A percentile compares a stretch with the other conserved stretches of the same genome.
Evolutionary conservation across 1,284 basidiomycete genomes (phyloP).

Genomic region (Taiwanofungus camphoratus): DNA sequence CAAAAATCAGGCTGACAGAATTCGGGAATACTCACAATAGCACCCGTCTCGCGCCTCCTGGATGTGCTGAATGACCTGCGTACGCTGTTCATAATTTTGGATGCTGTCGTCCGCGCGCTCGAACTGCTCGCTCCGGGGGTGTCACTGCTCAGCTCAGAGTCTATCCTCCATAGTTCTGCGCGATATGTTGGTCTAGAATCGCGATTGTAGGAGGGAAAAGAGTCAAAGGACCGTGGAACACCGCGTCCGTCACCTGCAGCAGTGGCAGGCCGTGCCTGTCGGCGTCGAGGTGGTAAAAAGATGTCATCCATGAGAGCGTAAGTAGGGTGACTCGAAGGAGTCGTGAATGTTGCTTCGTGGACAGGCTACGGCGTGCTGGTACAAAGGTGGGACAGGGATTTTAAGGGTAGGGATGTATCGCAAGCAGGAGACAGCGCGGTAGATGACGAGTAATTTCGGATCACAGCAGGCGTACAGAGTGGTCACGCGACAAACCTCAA

Average conservation of each 20-base stretch:
- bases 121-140: slow-evolving; percentile 15
- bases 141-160: slow-evolving; percentile 2
- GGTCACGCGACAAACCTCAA: background rate
- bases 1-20: background rate
- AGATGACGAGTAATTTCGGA: background rate
- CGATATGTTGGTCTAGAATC: background rate
- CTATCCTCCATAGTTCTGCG: background rate
- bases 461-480: background rate
- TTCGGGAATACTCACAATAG: slow-evolving; percentile 19
- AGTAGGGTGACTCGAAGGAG: background rate
- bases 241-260: slow-evolving; percentile 4
- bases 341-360: background rate
- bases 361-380: too few relatives aligned
- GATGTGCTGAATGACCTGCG: slow-evolving; percentile 31
- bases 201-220: background rate
- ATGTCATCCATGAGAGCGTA: slow-evolving; percentile 6
- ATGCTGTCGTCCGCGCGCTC: slow-evolving; percentile 24
- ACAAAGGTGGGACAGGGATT: background rate
- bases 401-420: background rate
- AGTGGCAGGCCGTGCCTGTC: slow-evolving; percentile 3
- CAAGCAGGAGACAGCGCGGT: background rate
- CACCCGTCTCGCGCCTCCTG: slow-evolving; percentile 27
- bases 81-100: slow-evolving; percentile 41
- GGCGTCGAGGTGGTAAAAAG: slow-evolving; percentile 4
- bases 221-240: slow-evolving; percentile 2